Conservation (phyloP, 345 rosid species). For the Populus euphratica region DNA sequence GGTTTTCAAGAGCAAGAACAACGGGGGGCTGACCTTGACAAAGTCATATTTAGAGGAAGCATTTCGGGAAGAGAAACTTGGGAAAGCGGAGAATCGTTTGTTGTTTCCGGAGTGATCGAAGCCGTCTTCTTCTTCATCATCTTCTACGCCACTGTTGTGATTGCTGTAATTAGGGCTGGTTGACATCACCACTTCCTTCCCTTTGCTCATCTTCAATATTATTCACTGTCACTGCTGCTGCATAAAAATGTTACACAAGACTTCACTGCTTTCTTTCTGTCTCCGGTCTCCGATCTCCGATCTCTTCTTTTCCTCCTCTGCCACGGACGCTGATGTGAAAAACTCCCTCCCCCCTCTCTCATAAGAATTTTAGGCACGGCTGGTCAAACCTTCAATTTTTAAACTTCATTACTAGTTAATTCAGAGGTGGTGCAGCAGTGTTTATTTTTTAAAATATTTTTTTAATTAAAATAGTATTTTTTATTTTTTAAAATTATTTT, state of each 20-base stretch:
- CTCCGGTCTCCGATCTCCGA: background rate
- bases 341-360: too few relatives aligned
- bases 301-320: background rate
- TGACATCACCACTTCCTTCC: constrained; percentile 22
- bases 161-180: constrained; percentile 8
- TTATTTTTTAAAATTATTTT: too few relatives aligned
- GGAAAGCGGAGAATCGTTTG: constrained; percentile 28
- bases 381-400: background rate
- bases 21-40: constrained; percentile 48
- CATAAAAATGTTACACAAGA: background rate
- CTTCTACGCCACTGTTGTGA: constrained; percentile 27
- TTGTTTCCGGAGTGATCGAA: constrained; percentile 16
- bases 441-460: too few relatives aligned
- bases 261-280: background rate
- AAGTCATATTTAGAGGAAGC: constrained; percentile 80
- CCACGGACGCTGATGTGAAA: too few relatives aligned
- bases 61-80: constrained; percentile 58
- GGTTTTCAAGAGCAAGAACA: background rate
- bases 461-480: too few relatives aligned
- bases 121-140: constrained; percentile 18
- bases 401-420: too few relatives aligned
- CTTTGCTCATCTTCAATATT: constrained; percentile 27
- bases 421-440: too few relatives aligned
- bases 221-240: too few relatives aligned
- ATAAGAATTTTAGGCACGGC: background rate